phyloP scores from a whole-genome alignment of 202 grass and related monocot genomes.

The Brachypodium distachyon region DNA sequence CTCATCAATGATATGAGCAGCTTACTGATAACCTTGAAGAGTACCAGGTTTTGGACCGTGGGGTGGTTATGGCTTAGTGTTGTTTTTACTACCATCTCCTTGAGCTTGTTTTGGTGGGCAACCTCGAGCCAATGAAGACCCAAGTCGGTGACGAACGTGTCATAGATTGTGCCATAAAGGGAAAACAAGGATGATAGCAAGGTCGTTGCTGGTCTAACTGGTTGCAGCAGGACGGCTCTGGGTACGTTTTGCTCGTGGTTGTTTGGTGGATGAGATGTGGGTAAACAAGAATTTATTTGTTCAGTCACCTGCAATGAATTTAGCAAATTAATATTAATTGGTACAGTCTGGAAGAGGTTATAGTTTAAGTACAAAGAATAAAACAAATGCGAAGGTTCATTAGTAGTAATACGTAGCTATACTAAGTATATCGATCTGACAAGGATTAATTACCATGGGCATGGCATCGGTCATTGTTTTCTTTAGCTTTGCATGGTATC shows the following conservation, averaged over 20 bases:
- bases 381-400: too few relatives aligned
- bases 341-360: background rate
- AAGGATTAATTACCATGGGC: background rate
- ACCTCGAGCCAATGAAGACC: background rate
- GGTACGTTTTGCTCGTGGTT: background rate
- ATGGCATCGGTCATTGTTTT: background rate
- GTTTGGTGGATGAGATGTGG: too few relatives aligned
- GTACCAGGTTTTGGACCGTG: background rate
- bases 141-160: background rate
- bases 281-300: too few relatives aligned
- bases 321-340: background rate
- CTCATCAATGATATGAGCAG: background rate
- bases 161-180: background rate
- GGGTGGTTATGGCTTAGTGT: background rate
- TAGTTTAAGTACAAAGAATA: background rate
- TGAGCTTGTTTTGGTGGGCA: background rate
- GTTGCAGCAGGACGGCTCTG: background rate
- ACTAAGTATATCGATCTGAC: too few relatives aligned
- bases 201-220: background rate
- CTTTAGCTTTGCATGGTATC: background rate
- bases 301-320: background rate
- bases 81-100: background rate
- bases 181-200: background rate
- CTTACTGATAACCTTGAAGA: background rate
- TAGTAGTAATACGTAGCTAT: too few relatives aligned